phyloP scores from a whole-genome alignment of 176 grass and related monocot species.

The Avena sativa region DNA sequence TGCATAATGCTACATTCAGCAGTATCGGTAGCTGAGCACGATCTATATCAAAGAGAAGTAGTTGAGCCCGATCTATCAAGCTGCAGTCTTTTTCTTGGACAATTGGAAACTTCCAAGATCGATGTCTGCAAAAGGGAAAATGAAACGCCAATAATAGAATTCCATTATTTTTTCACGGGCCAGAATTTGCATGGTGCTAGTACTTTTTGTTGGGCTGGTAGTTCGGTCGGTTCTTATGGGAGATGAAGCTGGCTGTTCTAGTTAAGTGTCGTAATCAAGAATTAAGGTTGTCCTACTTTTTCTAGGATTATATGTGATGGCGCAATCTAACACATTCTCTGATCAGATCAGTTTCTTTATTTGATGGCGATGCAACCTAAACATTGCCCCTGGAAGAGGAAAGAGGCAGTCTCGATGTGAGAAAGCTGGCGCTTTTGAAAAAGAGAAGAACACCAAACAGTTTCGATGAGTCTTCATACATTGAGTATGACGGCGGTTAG shows the following conservation, averaged over 20 bases:
- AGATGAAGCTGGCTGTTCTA: background rate
- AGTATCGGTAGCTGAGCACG: conserved; percentile 45
- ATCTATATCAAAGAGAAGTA: conserved; percentile 39
- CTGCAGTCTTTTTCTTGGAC: conserved; percentile 27
- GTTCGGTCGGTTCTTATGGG: background rate
- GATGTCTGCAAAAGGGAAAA: background rate
- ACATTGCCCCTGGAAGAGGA: background rate
- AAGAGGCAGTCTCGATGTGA: too few species aligned
- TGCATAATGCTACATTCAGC: background rate
- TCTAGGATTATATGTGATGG: background rate
- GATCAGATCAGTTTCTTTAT: too few species aligned
- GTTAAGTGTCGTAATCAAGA: conserved; percentile 42
- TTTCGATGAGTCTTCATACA: background rate
- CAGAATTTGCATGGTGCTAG: background rate
- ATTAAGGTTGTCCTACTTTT: background rate
- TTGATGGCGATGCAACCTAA: background rate
- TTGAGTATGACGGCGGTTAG: background rate
- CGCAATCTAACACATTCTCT: background rate
- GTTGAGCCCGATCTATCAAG: conserved; percentile 55
- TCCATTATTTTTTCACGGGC: background rate
- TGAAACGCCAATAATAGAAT: background rate
- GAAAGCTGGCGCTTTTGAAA: background rate
- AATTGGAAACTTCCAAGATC: conserved; percentile 43
- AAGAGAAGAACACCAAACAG: background rate
- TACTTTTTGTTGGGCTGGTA: background rate